Evolutionary conservation across 495 filamentous ascomycete genomes (phyloP), one percentile per base, ranked within the genome.

Genomic region (Rusavskia elegans): DNA sequence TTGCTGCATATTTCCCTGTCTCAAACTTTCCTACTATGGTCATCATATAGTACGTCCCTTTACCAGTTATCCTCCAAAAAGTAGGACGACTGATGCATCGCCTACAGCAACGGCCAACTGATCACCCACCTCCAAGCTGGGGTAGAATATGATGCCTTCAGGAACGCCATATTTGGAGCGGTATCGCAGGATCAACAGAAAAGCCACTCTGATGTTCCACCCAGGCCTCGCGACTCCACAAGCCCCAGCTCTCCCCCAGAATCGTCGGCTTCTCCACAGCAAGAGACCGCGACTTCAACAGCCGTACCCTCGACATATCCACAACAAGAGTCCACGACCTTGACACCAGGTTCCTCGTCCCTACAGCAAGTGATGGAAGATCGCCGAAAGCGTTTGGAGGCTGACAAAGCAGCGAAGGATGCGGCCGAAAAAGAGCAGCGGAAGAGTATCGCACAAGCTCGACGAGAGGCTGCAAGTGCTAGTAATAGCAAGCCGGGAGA

Each of bases 1-100:
- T 97, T 6, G 73, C 82, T 5, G 84, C 85, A 4, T 82, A 95
- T 60, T 94, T 83, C 59, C 85, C 85, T 0, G 65, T 95, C 8
- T 70, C 75, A 2, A 77, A 76, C 48, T 80, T 80, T 42, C 92
- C 90, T 0, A 80, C 84, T 5, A 64, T 93, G 1, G 73, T 95
- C 11, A 65, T 94, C 6, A 88, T 96, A 52, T 73, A 75, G 83
- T 85, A 65, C 25, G 80, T 50, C 29, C 51, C 11, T 37, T n/a
- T 36, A 19, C 29, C 6, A 8, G 7, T 2, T 5, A 35, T 35
- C 10, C 10, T n/a, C 2, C 13, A 14, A 35, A 11, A 35, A 35
- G 0, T 11, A 11, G 32, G 32, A 35, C 9, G 14, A 16, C 44
- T 5, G 23, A 29, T 39, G 4, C 16, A 14, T 44, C 13, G 17